Evolutionary conservation across 371 early-diverging fungal species (phyloP), one percentile per base, ranked within the genome.

Genomic region (Cokeromyces recurvatus): DNA sequence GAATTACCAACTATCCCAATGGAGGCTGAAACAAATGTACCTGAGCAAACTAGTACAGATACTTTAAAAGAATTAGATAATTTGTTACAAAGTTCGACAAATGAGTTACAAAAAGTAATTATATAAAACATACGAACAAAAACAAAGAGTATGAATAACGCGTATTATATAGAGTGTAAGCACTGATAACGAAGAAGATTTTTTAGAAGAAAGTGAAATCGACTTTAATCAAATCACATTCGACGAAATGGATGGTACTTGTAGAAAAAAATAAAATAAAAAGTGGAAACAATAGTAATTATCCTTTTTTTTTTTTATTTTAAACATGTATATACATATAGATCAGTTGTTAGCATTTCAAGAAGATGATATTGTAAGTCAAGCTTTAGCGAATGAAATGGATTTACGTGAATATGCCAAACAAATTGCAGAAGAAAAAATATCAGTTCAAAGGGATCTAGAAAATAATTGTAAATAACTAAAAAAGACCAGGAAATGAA

Each of bases 331-430:
- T n/a, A n/a, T n/a, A n/a, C n/a, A n/a, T n/a, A 16, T 39, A 80
- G 81, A 80, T 38, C 71, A 76, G 23, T 74, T 85, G 24, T 74
- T 77, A 17, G 84, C 82, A 27, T 77, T 83, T 23, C 79, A 89
- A 38, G 87, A 89, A 58, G 90, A 92, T 59, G 85, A 78, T 39
- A 77, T 90, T 38, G 88, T 94, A 31, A 77, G 78, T 40, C 76
- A 86, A 32, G 88, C 89, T 2, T 68, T 94, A 27, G 82, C 82
- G 23, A 88, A 87, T 55, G 91, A 90, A 22, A 79, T 90, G 64
- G 92, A 92, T 66, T 73, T 95, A 46, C 77, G 90, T n/a, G 87
- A 89, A 56, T 89, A 92, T 65, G 86, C 90, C 12, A 79, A 67
- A 41, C 75, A 87, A 34, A 79, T 94, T 16, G 86, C 86, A 27